A percentile compares a stretch with the other conserved stretches of the same genome.
Evolutionary conservation across 768 basidiomycete genomes (phyloP).

Genomic region (Amanita jacksonii): DNA sequence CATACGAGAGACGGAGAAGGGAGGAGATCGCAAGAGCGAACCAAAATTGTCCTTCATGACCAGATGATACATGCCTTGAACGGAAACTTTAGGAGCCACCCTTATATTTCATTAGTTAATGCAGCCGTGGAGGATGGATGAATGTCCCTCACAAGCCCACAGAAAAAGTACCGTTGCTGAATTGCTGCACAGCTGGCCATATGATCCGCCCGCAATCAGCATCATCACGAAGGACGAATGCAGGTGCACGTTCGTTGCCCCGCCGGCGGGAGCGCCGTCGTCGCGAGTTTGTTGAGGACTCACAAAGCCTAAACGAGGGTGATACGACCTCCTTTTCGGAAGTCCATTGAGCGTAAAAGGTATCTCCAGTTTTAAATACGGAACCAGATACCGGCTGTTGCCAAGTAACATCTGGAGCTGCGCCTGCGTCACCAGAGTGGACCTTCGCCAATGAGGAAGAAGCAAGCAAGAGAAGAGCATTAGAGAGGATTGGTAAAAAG

Average conservation of each 20-base stretch:
- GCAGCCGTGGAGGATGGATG: neutral
- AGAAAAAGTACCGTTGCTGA: neutral
- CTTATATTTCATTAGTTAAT: neutral
- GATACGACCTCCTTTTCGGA: neutral
- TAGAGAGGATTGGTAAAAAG: neutral
- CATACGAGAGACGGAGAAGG: slow-evolving; percentile 5
- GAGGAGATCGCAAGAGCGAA: neutral
- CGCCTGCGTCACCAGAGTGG: neutral
- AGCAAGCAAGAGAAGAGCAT: neutral
- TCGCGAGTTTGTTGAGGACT: neutral
- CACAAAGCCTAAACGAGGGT: slow-evolving; percentile 4
- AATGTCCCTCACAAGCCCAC: neutral
- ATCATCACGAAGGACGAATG: neutral
- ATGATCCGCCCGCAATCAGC: neutral
- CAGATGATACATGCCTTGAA: neutral
- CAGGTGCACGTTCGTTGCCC: neutral
- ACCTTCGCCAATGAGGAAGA: neutral
- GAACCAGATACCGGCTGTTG: neutral
- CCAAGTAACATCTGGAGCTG: neutral
- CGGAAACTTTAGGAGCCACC: neutral
- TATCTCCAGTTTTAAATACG: neutral
- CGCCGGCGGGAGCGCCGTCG: neutral
- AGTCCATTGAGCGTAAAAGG: neutral
- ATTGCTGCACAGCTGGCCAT: neutral
- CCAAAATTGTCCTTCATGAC: slow-evolving; percentile 6